These are phyloP conservation scores for Cetraspora pellucida DNA, from an alignment of 192 early-diverging fungal genomes.

Conservation along the genomic window DNA sequence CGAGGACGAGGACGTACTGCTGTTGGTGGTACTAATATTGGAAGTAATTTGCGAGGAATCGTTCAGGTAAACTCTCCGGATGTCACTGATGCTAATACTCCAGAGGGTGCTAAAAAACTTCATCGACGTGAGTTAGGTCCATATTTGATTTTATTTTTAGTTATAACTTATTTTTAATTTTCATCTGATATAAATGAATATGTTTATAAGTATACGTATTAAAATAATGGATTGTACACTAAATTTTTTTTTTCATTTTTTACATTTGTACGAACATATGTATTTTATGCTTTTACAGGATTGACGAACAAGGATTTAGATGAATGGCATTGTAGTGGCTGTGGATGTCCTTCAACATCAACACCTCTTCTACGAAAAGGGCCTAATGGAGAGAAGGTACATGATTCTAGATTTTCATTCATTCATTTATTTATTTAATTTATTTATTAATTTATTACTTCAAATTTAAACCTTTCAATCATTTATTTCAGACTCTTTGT, in stretches of 20 bases:
- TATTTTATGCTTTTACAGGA: neutral
- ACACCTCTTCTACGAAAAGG: conserved; percentile 23
- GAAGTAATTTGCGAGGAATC: neutral
- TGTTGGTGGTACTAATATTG: neutral
- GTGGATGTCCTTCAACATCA: conserved; percentile 12
- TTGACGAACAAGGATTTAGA: conserved; percentile 19
- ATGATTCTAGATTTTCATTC: no score
- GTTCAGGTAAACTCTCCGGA: neutral
- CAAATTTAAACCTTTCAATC: neutral
- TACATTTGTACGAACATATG: neutral
- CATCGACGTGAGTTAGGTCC: conserved; percentile 7
- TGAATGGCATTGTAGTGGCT: conserved; percentile 23
- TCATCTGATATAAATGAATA: no score
- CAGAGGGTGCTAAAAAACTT: conserved; percentile 5
- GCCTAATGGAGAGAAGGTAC: conserved; percentile 24
- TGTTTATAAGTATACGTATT: no score
- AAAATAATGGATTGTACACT: no score
- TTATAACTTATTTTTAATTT: no score
- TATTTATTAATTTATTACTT: neutral
- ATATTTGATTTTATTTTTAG: neutral
- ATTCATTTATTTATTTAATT: neutral
- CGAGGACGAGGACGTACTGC: conserved; percentile 38
- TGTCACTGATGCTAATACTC: neutral
- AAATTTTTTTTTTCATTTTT: neutral
- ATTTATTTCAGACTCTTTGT: conserved; percentile 4